Conservation (phyloP, 179 eudicot species). For the Nepenthes alata region DNA sequence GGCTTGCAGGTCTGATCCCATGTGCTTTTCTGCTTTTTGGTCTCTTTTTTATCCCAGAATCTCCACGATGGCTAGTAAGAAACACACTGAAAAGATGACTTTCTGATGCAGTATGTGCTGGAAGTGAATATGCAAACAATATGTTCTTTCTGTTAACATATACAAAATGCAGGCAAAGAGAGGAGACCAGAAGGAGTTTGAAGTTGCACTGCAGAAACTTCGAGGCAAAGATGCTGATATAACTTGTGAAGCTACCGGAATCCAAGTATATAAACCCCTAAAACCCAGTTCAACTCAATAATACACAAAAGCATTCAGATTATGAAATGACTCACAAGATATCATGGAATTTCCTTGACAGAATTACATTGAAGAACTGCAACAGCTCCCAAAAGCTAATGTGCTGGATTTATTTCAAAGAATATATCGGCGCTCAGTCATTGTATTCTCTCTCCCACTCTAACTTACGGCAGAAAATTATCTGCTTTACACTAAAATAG, state of each 20-base stretch:
- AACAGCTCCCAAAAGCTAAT: slow-evolving; percentile 59
- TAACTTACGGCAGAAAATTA: not conserved
- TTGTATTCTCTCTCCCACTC: slow-evolving; percentile 25
- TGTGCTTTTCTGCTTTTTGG: slow-evolving; percentile 66
- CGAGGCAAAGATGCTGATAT: slow-evolving; percentile 68
- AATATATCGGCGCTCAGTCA: slow-evolving; percentile 58
- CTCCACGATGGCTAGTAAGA: slow-evolving; percentile 97
- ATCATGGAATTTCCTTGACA: slow-evolving; percentile 17
- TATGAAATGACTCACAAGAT: not conserved
- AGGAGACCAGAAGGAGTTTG: slow-evolving; percentile 53
- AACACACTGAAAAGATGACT: not conserved
- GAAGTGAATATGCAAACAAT: not conserved
- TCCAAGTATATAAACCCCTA: slow-evolving; percentile 33
- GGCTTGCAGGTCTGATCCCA: slow-evolving; percentile 67
- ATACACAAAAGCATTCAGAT: not conserved
- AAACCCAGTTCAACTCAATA: not conserved
- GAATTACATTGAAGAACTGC: slow-evolving; percentile 63
- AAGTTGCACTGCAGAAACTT: slow-evolving; percentile 47
- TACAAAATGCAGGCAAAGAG: slow-evolving; percentile 49
- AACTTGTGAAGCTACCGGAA: slow-evolving; percentile 70
- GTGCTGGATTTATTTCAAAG: slow-evolving; percentile 61
- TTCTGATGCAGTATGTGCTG: not conserved
- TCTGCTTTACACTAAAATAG: not conserved
- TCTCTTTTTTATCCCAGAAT: slow-evolving; percentile 74
- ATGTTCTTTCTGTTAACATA: not conserved